Percentiles rank a stretch among this genome's conserved stretches.
phyloP scores from a whole-genome alignment of 78 protist species.

The Guillardia theta region DNA sequence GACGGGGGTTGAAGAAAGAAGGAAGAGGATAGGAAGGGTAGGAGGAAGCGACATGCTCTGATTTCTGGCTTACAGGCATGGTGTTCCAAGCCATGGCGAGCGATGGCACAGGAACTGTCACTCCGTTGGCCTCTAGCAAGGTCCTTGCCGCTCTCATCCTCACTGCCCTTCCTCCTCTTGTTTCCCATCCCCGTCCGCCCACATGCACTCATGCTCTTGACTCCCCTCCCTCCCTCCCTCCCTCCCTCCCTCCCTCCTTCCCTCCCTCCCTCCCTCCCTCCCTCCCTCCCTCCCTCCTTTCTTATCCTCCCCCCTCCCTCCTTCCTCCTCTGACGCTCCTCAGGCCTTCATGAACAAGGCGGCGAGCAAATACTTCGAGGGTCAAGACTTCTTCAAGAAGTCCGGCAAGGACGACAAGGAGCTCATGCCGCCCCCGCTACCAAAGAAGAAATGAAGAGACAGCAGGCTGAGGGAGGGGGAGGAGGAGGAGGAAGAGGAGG shows the following conservation, averaged over 20 bases:
- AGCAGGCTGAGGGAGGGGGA: too few relatives aligned
- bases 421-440: neutral
- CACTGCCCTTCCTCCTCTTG: too few relatives aligned
- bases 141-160: too few relatives aligned
- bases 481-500: too few relatives aligned
- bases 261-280: neutral
- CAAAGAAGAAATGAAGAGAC: neutral
- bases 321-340: neutral
- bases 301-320: neutral
- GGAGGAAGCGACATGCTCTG: too few relatives aligned
- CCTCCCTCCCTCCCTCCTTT: neutral
- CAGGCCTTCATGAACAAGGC: too few relatives aligned
- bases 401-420: neutral
- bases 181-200: too few relatives aligned
- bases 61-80: too few relatives aligned
- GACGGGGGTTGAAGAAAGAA: too few relatives aligned
- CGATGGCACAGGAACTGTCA: slow-evolving; percentile 19
- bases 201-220: too few relatives aligned
- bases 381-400: neutral
- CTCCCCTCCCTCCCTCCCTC: neutral
- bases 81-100: slow-evolving; percentile 16
- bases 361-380: neutral
- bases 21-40: too few relatives aligned
- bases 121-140: neutral
- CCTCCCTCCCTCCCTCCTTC: neutral